phyloP scores from a whole-genome alignment of 176 grass and related monocot genomes.

The Ampelocalamus luodianensis region DNA sequence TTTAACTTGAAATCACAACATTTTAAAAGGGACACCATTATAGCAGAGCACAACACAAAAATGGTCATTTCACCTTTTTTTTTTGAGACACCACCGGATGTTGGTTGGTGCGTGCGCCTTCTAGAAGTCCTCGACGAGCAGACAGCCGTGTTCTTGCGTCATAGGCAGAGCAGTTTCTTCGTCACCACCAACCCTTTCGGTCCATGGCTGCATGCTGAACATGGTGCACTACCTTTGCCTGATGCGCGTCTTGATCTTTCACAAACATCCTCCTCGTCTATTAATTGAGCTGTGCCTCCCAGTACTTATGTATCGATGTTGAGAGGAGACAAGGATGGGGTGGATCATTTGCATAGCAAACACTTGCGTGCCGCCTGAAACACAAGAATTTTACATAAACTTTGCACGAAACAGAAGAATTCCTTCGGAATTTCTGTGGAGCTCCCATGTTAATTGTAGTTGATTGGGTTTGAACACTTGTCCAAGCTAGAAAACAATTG shows the following conservation, averaged over 20 bases:
- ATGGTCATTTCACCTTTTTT: slow-evolving; percentile 15
- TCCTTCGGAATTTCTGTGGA: not conserved
- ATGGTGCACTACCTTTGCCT: not conserved
- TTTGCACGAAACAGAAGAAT: not conserved
- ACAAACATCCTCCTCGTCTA: not conserved
- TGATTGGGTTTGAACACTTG: no score
- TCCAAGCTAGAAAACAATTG: no score
- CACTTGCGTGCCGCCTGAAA: not conserved
- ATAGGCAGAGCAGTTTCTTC: not conserved
- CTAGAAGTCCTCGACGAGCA: slow-evolving; percentile 27
- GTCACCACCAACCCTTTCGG: slow-evolving; percentile 26
- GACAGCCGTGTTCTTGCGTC: not conserved
- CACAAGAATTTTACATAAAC: not conserved
- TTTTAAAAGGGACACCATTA: not conserved
- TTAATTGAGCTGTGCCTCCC: not conserved
- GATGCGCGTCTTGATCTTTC: not conserved
- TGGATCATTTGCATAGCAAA: not conserved
- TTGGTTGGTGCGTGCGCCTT: slow-evolving; percentile 18
- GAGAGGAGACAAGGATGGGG: not conserved
- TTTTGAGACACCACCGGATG: not conserved
- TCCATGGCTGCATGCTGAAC: not conserved
- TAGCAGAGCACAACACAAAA: not conserved
- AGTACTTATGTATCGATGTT: not conserved
- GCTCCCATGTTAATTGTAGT: not conserved
- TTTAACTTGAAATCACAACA: not conserved